Evolutionary conservation across 345 rosid species (phyloP).

Genomic region (Murraya koenigii): DNA sequence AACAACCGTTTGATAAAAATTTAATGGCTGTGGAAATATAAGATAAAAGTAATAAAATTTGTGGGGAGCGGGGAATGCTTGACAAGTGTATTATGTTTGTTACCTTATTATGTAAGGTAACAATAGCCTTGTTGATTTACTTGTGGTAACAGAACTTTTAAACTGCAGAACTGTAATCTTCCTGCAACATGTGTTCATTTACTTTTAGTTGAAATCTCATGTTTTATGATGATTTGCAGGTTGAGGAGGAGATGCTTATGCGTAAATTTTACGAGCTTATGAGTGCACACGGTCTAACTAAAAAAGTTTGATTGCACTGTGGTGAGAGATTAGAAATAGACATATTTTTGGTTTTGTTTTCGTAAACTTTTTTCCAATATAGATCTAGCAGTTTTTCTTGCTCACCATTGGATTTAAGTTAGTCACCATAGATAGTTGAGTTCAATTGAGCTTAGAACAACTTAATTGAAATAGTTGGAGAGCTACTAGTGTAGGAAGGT

Average conservation of each 20-base stretch:
- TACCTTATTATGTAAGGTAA: too few relatives aligned
- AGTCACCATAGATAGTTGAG: neutral
- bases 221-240: constrained; percentile 34
- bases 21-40: too few relatives aligned
- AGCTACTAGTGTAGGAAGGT: too few relatives aligned
- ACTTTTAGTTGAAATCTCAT: neutral
- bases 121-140: neutral
- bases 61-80: too few relatives aligned
- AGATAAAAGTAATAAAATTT: too few relatives aligned
- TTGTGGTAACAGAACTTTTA: neutral
- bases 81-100: too few relatives aligned
- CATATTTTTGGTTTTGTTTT: too few relatives aligned
- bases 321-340: too few relatives aligned
- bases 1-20: too few relatives aligned
- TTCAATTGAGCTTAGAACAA: too few relatives aligned
- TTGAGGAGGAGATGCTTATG: constrained; percentile 84
- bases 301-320: neutral
- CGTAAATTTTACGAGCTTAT: constrained; percentile 60
- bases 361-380: too few relatives aligned
- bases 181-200: neutral
- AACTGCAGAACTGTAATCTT: neutral
- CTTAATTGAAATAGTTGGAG: too few relatives aligned
- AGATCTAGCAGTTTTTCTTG: neutral
- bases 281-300: constrained; percentile 20
- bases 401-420: neutral